These are phyloP conservation scores for Volvox reticuliferus DNA, from an alignment of 139 green algal genomes.

Conservation along the genomic window DNA sequence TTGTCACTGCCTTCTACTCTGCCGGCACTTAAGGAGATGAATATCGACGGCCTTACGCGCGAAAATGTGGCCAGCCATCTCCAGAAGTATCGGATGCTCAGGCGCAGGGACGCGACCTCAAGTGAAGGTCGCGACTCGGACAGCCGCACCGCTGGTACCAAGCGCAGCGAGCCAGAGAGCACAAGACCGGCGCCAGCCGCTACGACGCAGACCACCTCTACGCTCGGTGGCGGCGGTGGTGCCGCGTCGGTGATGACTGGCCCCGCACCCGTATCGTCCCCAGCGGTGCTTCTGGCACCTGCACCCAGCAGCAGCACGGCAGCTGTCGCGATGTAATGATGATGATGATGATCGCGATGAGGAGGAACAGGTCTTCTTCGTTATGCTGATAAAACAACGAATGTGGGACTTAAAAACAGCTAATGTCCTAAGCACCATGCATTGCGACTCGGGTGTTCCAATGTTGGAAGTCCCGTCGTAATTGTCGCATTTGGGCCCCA, in stretches of 20 bases:
- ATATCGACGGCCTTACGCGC: slow-evolving; percentile 91
- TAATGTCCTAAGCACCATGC: too few species aligned
- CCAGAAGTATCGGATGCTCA: slow-evolving; percentile 91
- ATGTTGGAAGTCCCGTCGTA: too few species aligned
- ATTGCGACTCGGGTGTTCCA: too few species aligned
- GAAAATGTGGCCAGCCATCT: slow-evolving; percentile 96
- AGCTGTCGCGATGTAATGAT: too few species aligned
- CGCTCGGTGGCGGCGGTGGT: not conserved
- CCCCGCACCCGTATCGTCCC: not conserved
- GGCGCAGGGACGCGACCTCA: not conserved
- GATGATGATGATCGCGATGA: too few species aligned
- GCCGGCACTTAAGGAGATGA: slow-evolving; percentile 80
- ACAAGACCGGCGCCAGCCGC: not conserved
- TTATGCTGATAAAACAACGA: too few species aligned
- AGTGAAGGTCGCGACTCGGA: slow-evolving; percentile 20
- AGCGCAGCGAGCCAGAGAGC: slow-evolving; percentile 26
- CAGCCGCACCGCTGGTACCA: slow-evolving; percentile 2
- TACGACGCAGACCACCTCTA: not conserved
- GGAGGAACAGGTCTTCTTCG: too few species aligned
- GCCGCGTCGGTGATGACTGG: not conserved
- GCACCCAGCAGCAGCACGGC: too few species aligned
- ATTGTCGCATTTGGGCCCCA: too few species aligned
- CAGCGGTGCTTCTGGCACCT: too few species aligned
- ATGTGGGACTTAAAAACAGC: too few species aligned
- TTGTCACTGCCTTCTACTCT: too few species aligned